Base-by-base conservation (phyloP, 78 protist genomes). In the Reticulomyxa filosa region DNA sequence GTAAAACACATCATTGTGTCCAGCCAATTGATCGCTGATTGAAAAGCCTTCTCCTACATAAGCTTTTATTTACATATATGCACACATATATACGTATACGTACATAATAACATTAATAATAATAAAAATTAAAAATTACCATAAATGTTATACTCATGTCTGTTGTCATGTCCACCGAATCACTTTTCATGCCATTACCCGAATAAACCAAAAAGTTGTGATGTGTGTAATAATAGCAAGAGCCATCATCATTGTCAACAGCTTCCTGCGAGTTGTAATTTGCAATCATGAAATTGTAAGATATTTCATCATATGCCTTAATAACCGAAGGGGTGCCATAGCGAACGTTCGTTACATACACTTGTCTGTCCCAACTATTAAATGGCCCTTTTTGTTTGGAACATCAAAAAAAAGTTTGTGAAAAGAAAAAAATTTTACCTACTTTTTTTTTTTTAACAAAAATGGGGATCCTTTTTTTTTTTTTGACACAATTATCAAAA, bases 331-430 rank as follows among this genome's bases (percentile, higher is more conserved):
- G 62, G 20, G 27, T 17, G 37, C 78, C 78, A 23, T 1, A 29
- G 39, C 26, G 36, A 5, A 53, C 50, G 26, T 25, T 3, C 11
- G 72, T 67, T 37, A 73, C 42, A 67, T 37, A 74, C 6, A 67
- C 70, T 50, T 67, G 78, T 1, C 78, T 33, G 51, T 74, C 78
- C 78, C 78, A 74, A 17, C 59, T 37, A 20, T 74, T 74, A 62
- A 74, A 59, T 5, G 70, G 66, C 36, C 65, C 52, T 48, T 13
- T 42, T 42, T 13, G 50, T 13, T 42, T n/a, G n/a, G n/a, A n/a
- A n/a, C n/a, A n/a, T n/a, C n/a, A n/a, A n/a, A n/a, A n/a, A n/a
- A n/a, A n/a, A n/a, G n/a, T n/a, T n/a, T n/a, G n/a, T n/a, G n/a
- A n/a, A n/a, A n/a, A n/a, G n/a, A n/a, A n/a, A n/a, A n/a, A n/a